phyloP scores from a whole-genome alignment of 768 basidiomycete species.

The Podaxis sp. region DNA sequence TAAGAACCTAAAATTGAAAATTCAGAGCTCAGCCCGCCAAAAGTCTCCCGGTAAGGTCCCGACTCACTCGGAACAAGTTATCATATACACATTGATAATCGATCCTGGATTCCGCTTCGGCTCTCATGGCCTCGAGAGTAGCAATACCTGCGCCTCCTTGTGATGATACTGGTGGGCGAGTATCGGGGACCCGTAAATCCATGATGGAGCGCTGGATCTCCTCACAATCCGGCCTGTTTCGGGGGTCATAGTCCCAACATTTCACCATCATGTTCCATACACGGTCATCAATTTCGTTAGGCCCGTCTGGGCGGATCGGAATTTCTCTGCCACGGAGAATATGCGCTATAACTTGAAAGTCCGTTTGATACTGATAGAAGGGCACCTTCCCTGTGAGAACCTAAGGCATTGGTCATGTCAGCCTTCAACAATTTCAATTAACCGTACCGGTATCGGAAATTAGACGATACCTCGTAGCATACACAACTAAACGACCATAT shows the following conservation, averaged over 20 bases:
- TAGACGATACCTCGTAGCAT: background rate
- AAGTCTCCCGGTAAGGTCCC: background rate
- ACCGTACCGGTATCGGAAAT: background rate
- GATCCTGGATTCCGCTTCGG: background rate
- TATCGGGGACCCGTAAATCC: background rate
- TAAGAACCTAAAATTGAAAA: too few species aligned
- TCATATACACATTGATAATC: background rate
- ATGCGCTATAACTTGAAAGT: background rate
- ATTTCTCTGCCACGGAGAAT: background rate
- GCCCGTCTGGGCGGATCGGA: background rate
- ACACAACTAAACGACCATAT: slow-evolving; percentile 8
- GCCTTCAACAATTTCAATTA: background rate
- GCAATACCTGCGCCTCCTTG: background rate
- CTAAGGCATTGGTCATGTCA: background rate
- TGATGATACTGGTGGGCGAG: background rate
- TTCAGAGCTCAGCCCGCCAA: too few species aligned
- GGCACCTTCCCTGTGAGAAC: background rate
- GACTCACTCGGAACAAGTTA: background rate
- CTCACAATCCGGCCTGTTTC: background rate
- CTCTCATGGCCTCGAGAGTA: background rate
- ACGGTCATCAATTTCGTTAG: background rate
- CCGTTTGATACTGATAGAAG: background rate
- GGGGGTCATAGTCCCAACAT: background rate
- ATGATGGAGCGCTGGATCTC: background rate
- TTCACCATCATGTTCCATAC: background rate